Base-by-base conservation (phyloP, 352 stramenopile species). In the Pythium biforme region DNA sequence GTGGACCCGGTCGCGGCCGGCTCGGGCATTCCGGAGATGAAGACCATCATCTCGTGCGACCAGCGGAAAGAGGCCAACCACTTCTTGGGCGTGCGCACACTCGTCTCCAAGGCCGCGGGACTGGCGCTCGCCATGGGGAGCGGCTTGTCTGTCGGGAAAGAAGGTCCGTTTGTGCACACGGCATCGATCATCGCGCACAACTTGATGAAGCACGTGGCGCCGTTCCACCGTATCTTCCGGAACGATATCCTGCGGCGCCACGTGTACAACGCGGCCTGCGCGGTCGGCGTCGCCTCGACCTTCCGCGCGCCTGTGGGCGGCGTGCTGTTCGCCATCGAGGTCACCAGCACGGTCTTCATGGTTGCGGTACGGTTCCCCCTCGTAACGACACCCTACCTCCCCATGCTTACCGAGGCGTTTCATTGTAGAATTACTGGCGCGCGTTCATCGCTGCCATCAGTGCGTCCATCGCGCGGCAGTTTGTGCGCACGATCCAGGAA, bases 81-180 rank as follows among this genome's bases (percentile, higher is more conserved):
- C 15, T 82, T 83, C 41, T 66, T 88, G 3, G 48, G 69, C 8
- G 55, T 66, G 3, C 73, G 73, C 17, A 92, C 80, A 22, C 66
- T 93, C 15, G 41, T 90, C 5, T 82, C 84, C 2, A 97, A 97
- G 58, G 73, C 82, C 17, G 69, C 97, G 3, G 97, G 96, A n/a
- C 87, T 99, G 0, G 86, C 89, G 4, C 91, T 97, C 33, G 89
- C 86, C 15, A 76, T 99, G 14, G 81, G 91, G 0, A 93, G 83
- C 31, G 96, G 95, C 15, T 78, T 99, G 48, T 96, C 93, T 7
- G 84, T 99, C 1, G 97, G 97, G 26, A 98, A 97, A 59, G 97
- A 99, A 81, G 97, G 97, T 2, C 95, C 97, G 12, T 99, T 99
- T 77, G 94, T 99, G 7, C 94, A 98, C 76, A 91, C 86, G 0